Conservation (phyloP, 257 asterid genomes). For the Asclepias syriaca region DNA sequence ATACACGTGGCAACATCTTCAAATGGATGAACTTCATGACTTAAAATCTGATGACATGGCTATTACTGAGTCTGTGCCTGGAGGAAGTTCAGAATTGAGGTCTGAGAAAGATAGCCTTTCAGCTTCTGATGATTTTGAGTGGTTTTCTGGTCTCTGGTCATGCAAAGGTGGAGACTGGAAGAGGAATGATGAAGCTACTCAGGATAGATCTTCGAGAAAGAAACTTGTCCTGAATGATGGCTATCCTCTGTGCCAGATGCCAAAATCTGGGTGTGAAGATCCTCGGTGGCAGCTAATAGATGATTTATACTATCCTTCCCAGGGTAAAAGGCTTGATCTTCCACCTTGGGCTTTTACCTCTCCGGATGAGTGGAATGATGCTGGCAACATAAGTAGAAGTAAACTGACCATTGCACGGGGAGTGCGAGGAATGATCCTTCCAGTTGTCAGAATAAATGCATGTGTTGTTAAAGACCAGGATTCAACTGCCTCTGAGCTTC, state of each 20-base stretch:
- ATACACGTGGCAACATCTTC: constrained; percentile 36
- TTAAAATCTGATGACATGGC: constrained; percentile 25
- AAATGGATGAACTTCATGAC: constrained; percentile 33
- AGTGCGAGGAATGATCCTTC: constrained; percentile 69
- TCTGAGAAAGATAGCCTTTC: constrained; percentile 46
- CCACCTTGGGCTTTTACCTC: constrained; percentile 87
- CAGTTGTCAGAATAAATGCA: constrained; percentile 93
- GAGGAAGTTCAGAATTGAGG: constrained; percentile 43
- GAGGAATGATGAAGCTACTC: constrained; percentile 73
- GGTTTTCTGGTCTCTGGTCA: constrained; percentile 73
- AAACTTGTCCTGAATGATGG: constrained; percentile 83
- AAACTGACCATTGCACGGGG: constrained; percentile 58
- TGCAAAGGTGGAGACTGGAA: constrained; percentile 97
- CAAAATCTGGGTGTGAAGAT: constrained; percentile 77
- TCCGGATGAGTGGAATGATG: constrained; percentile 74
- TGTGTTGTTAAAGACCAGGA: constrained; percentile 96
- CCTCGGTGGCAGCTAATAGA: constrained; percentile 83
- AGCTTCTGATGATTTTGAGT: constrained; percentile 36
- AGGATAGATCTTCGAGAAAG: constrained; percentile 65
- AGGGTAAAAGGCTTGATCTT: constrained; percentile 73
- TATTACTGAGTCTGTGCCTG: constrained; percentile 32
- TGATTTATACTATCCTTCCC: constrained; percentile 67
- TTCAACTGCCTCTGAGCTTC: constrained; percentile 75
- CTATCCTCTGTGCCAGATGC: constrained; percentile 86
- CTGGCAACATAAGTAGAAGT: constrained; percentile 37